Conservation (phyloP, 768 basidiomycete genomes). For the Xerocomellus dryophilus region DNA sequence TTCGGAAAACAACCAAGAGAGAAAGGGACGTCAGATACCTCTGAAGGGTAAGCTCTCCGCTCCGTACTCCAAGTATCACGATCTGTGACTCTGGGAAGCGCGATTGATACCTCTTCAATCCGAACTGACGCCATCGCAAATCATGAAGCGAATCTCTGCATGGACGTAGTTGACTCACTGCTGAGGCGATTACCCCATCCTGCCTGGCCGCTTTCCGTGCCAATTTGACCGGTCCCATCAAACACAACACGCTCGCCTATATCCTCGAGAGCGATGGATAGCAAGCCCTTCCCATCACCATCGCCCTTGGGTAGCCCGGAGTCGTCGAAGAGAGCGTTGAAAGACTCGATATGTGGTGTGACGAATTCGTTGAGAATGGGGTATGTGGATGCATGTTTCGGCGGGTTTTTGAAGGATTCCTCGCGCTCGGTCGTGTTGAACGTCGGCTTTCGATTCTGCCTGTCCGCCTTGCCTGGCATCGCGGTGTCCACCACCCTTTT, state of each 20-base stretch:
- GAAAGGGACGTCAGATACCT: slow-evolving; percentile 49
- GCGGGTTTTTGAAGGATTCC: slow-evolving; percentile 71
- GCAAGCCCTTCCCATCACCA: slow-evolving; percentile 74
- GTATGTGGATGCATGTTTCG: slow-evolving; percentile 63
- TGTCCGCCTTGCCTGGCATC: slow-evolving; percentile 53
- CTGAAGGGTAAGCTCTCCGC: slow-evolving; percentile 80
- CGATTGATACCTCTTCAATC: slow-evolving; percentile 83
- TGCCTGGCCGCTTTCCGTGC: slow-evolving; percentile 48
- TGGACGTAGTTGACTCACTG: slow-evolving; percentile 49
- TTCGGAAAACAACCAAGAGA: slow-evolving; percentile 6
- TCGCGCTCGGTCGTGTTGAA: slow-evolving; percentile 85
- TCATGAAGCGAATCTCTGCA: slow-evolving; percentile 8
- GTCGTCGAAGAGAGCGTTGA: slow-evolving; percentile 95
- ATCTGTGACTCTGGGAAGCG: slow-evolving; percentile 83
- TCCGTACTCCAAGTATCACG: slow-evolving; percentile 73
- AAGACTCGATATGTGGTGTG: slow-evolving; percentile 89
- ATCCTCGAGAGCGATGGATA: slow-evolving; percentile 76
- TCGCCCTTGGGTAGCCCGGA: slow-evolving; percentile 72
- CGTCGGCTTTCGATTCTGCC: slow-evolving; percentile 44
- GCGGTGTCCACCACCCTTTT: neutral
- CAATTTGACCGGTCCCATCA: slow-evolving; percentile 62
- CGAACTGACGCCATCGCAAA: slow-evolving; percentile 58
- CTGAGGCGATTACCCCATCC: slow-evolving; percentile 83
- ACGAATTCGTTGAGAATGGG: slow-evolving; percentile 91
- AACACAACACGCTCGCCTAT: slow-evolving; percentile 92